Conservation (phyloP, 352 stramenopile species). For the Phytophthora palmivora region DNA sequence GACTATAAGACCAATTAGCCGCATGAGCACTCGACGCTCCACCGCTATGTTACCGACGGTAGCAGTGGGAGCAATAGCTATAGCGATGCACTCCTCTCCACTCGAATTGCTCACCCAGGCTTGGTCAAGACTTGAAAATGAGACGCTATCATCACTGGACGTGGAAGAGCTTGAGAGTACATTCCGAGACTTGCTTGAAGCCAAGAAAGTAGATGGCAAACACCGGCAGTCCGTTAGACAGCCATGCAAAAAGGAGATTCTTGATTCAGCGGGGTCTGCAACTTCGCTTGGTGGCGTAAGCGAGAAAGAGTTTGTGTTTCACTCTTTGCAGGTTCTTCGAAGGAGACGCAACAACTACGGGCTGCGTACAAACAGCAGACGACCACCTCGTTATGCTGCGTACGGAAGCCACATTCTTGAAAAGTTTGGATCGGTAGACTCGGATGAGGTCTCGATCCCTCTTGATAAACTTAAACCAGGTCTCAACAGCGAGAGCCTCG, state of each 20-base stretch:
- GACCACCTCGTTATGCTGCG: slow-evolving; percentile 10
- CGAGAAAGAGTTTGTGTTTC: slow-evolving; percentile 71
- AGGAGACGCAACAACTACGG: slow-evolving; percentile 48
- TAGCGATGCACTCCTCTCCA: slow-evolving; percentile 22
- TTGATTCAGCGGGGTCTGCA: slow-evolving; percentile 16
- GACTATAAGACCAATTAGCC: slow-evolving; percentile 1
- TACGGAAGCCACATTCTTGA: slow-evolving; percentile 9
- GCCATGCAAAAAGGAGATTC: slow-evolving; percentile 1
- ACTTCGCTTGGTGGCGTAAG: slow-evolving; percentile 51
- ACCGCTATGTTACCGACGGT: slow-evolving; percentile 16
- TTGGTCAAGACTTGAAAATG: slow-evolving; percentile 44
- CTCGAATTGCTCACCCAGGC: slow-evolving; percentile 47
- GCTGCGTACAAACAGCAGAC: slow-evolving; percentile 58
- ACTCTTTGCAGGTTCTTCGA: slow-evolving; percentile 57
- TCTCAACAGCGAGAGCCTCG: slow-evolving; percentile 23
- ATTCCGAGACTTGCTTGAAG: slow-evolving; percentile 45
- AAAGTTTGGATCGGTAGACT: background rate
- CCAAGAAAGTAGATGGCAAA: slow-evolving; percentile 37
- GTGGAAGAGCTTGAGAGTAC: slow-evolving; percentile 48
- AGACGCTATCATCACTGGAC: slow-evolving; percentile 51
- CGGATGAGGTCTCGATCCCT: slow-evolving; percentile 22
- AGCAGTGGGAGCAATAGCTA: slow-evolving; percentile 15
- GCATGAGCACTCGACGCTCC: slow-evolving; percentile 16
- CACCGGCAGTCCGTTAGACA: slow-evolving; percentile 7
- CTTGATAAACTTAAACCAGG: slow-evolving; percentile 52